Evolutionary conservation across 257 asterid genomes (phyloP).

Genomic region (Capsicum rhomboideum): DNA sequence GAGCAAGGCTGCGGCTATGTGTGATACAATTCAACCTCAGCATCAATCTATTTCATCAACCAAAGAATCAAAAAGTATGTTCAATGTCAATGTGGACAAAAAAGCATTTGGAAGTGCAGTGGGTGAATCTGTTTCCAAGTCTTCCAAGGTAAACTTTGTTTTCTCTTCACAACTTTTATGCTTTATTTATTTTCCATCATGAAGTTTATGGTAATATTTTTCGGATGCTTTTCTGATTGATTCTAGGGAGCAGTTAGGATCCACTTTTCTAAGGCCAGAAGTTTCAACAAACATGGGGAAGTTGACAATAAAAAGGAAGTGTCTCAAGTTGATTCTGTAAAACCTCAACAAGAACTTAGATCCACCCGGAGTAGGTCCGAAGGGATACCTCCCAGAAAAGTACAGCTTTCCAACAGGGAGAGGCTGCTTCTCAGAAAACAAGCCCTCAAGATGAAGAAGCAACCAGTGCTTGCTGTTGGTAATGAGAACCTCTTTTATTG

Average conservation of each 20-base stretch:
- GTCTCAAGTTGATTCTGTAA: constrained; percentile 14
- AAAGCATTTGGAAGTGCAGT: constrained; percentile 9
- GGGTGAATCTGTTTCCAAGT: not conserved
- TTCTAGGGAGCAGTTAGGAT: constrained; percentile 27
- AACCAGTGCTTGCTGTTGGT: constrained; percentile 79
- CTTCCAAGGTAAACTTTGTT: constrained; percentile 13
- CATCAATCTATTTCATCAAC: constrained; percentile 19
- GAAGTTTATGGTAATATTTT: not conserved
- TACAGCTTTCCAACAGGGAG: constrained; percentile 78
- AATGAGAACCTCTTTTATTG: constrained; percentile 10
- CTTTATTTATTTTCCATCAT: not conserved
- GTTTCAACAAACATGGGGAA: constrained; percentile 6
- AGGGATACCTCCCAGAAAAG: constrained; percentile 20
- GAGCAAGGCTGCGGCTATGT: constrained; percentile 12
- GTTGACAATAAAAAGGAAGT: constrained; percentile 8
- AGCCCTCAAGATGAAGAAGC: constrained; percentile 60
- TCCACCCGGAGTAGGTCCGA: constrained; percentile 14
- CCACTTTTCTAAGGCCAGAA: constrained; percentile 18
- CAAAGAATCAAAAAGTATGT: constrained; percentile 13
- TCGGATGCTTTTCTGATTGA: not conserved
- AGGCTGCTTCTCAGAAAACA: constrained; percentile 82
- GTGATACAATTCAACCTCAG: constrained; percentile 20
- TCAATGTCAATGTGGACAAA: constrained; percentile 15
- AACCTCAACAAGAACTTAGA: constrained; percentile 21
- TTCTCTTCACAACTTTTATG: not conserved